phyloP scores from a whole-genome alignment of 2,329 filamentous ascomycete genomes.

The Hypomyces perniciosus region DNA sequence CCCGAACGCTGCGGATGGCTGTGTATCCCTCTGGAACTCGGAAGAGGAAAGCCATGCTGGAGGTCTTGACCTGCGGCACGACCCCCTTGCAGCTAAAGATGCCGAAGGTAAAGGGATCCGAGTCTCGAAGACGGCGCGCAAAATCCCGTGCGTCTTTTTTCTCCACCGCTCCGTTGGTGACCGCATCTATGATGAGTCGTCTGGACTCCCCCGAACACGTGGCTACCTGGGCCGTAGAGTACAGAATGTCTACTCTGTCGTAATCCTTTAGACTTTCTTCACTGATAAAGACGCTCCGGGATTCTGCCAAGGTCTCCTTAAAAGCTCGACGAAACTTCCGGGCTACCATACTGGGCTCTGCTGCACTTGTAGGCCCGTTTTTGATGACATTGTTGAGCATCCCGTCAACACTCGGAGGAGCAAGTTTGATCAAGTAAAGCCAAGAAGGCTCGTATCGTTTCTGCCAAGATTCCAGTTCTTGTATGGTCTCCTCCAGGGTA shows the following conservation, averaged over 20 bases:
- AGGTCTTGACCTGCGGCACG: neutral
- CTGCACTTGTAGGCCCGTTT: neutral
- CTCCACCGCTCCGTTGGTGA: too few relatives aligned
- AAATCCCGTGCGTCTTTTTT: conserved; percentile 5
- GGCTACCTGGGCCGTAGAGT: too few relatives aligned
- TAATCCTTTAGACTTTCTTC: too few relatives aligned
- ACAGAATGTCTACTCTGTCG: too few relatives aligned
- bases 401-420: conserved; percentile 7
- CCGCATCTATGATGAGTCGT: too few relatives aligned
- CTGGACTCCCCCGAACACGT: too few relatives aligned
- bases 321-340: too few relatives aligned
- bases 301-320: too few relatives aligned
- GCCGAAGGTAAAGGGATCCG: conserved; percentile 3
- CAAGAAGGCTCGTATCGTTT: conserved; percentile 12
- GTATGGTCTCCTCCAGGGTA: conserved; percentile 8
- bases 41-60: neutral
- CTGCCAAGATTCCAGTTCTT: conserved; percentile 14
- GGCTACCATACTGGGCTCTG: too few relatives aligned
- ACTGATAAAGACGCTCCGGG: too few relatives aligned
- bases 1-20: neutral
- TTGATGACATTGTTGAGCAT: conserved; percentile 5
- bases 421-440: conserved; percentile 14
- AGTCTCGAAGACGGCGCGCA: neutral
- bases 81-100: conserved; percentile 2
- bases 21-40: neutral